phyloP scores from a whole-genome alignment of 345 rosid species.

The Triadica sebifera region DNA sequence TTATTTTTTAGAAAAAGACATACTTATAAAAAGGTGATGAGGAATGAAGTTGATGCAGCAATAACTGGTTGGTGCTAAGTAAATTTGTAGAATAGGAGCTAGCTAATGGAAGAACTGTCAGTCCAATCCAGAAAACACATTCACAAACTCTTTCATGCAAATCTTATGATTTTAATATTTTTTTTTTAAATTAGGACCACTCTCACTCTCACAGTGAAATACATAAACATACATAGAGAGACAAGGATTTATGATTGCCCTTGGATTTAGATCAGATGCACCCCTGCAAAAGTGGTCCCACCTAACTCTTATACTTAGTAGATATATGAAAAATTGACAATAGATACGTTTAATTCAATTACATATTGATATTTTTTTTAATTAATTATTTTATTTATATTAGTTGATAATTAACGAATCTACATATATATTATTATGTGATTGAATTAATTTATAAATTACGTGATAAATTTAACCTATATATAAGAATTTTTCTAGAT shows the following conservation, averaged over 20 bases:
- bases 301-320: too few relatives aligned
- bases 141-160: slow-evolving; percentile 1
- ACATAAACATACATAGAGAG: neutral
- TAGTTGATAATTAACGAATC: too few relatives aligned
- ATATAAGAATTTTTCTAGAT: too few relatives aligned
- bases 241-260: neutral
- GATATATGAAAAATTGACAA: too few relatives aligned
- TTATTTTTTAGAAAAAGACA: too few relatives aligned
- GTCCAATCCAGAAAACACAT: neutral
- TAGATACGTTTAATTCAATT: too few relatives aligned
- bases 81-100: slow-evolving; percentile 1
- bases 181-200: slow-evolving; percentile 9
- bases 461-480: too few relatives aligned
- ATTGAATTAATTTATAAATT: too few relatives aligned
- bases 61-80: neutral
- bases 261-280: slow-evolving; percentile 22
- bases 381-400: too few relatives aligned
- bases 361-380: too few relatives aligned
- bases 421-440: too few relatives aligned
- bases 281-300: slow-evolving; percentile 2
- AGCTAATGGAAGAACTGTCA: neutral
- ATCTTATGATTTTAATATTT: neutral
- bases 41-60: slow-evolving; percentile 3
- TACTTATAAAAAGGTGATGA: neutral
- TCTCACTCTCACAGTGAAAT: neutral